Evolutionary conservation across 306 rosid genomes (phyloP), one percentile per base, ranked within the genome.

Genomic region (Rosa rugosa): DNA sequence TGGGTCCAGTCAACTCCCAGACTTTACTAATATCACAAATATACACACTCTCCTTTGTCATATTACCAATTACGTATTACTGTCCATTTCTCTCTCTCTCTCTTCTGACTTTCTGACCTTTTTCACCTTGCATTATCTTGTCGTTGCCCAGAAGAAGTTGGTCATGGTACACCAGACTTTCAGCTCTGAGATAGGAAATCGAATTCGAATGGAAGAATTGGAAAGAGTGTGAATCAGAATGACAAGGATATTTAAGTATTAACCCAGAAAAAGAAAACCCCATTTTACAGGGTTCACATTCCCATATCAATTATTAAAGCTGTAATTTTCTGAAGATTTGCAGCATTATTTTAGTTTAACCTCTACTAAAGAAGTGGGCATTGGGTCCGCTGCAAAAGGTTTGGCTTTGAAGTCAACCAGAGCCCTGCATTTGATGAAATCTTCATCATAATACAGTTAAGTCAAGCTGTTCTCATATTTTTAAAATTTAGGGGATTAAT

Each of bases 361-460:
- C 22, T 44, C 36, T 64, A 77, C 83, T 86, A 80, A 64, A 64
- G 41, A 31, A 86, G 69, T 81, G 69, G 45, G 45, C 87, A 75
- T 82, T 57, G 90, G 92, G 82, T 77, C 84, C 83, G 94, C 87
- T 89, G 97, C 82, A 18, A 40, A 31, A 42, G 62, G 64, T 64
- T 25, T 60, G 76, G 45, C 54, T 11, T 66, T 63, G 14, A 87
- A 85, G 97, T 89, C 89, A 91, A 85, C 87, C 57, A 70, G 79
- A 11, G 53, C 42, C 68, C 71, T 70, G 83, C 80, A 41, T 80
- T 82, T 72, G 74, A 77, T 77, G 77, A 83, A 75, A 69, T 71
- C 72, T 76, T 72, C 31, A 44, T n/a, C 47, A 14, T 0, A 6
- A 6, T 34, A 36, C 71, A 14, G 9, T 40, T 2, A 67, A 38